phyloP scores from a whole-genome alignment of 495 filamentous ascomycete species.

The Xylona heveae region DNA sequence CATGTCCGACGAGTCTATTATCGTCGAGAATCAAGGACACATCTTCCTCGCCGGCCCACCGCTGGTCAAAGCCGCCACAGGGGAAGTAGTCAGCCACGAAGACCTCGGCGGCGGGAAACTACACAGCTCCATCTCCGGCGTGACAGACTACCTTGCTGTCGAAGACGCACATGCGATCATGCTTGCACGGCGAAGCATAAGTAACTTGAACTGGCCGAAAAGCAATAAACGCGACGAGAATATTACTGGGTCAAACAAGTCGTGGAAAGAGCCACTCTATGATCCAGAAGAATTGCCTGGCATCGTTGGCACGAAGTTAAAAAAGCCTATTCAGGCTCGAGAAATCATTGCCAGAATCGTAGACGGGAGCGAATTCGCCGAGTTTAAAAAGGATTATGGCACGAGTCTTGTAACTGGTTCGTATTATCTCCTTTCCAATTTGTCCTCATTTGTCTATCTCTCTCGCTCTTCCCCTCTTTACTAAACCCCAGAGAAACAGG shows the following conservation, averaged over 20 bases:
- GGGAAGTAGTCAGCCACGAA: slow-evolving; percentile 81
- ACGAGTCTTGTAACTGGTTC: slow-evolving; percentile 59
- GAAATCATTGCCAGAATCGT: slow-evolving; percentile 91
- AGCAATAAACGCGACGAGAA: not conserved
- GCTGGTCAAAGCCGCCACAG: slow-evolving; percentile 89
- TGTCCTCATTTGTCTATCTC: not conserved
- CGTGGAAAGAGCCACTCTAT: slow-evolving; percentile 53
- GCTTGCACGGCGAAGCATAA: slow-evolving; percentile 61
- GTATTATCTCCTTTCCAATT: not conserved
- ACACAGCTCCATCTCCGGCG: slow-evolving; percentile 80
- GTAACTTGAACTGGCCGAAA: slow-evolving; percentile 74
- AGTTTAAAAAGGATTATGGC: slow-evolving; percentile 91
- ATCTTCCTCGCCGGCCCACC: slow-evolving; percentile 94
- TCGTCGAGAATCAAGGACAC: slow-evolving; percentile 82
- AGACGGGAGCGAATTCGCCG: slow-evolving; percentile 72
- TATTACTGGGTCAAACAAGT: not conserved
- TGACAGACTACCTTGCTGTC: slow-evolving; percentile 88
- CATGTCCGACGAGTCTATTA: slow-evolving; percentile 96
- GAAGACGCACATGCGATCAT: slow-evolving; percentile 87
- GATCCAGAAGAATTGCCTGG: slow-evolving; percentile 63
- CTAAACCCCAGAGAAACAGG: slow-evolving; percentile 19
- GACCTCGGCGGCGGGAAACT: slow-evolving; percentile 85
- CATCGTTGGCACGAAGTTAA: slow-evolving; percentile 74
- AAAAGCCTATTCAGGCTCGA: slow-evolving; percentile 61
- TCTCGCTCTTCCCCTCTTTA: not conserved